Evolutionary conservation across 805 yeast genomes (phyloP).

Genomic region (Ogataea haglerorum): DNA sequence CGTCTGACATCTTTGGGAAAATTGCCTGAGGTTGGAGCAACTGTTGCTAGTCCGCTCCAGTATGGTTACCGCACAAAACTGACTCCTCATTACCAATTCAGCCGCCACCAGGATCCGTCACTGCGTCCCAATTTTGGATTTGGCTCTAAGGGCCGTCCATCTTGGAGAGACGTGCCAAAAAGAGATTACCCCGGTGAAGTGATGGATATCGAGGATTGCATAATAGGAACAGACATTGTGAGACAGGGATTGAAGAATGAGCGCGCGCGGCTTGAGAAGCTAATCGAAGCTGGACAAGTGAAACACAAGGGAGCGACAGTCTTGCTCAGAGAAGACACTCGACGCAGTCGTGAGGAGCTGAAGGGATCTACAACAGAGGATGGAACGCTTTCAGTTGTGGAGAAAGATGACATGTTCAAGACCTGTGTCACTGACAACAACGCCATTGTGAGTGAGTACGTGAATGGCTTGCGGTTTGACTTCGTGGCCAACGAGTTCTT

Average conservation of each 20-base stretch:
- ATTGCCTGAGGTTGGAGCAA: constrained; percentile 57
- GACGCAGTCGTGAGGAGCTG: constrained; percentile 32
- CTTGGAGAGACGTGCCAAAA: constrained; percentile 48
- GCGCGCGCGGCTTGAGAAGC: constrained; percentile 50
- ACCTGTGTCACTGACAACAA: constrained; percentile 78
- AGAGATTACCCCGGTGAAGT: constrained; percentile 56
- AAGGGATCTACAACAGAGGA: constrained; percentile 46
- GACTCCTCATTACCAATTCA: constrained; percentile 92
- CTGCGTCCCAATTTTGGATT: constrained; percentile 75
- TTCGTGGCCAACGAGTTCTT: constrained; percentile 95
- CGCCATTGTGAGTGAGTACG: constrained; percentile 73
- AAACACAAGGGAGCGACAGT: constrained; percentile 75
- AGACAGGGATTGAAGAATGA: constrained; percentile 73
- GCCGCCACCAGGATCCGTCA: constrained; percentile 37
- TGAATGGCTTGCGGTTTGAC: constrained; percentile 73
- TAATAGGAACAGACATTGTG: constrained; percentile 79
- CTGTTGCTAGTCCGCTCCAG: constrained; percentile 63
- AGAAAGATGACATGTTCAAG: constrained; percentile 39
- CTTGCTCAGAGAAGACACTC: constrained; percentile 75
- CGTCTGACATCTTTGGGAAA: constrained; percentile 37
- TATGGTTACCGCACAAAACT: constrained; percentile 84
- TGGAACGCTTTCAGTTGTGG: constrained; percentile 37
- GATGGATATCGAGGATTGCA: constrained; percentile 90
- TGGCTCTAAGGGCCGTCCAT: constrained; percentile 78
- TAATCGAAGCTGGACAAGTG: constrained; percentile 32